Evolutionary conservation across 129 eudicot genomes (phyloP).

Genomic region (Arctium lappa): DNA sequence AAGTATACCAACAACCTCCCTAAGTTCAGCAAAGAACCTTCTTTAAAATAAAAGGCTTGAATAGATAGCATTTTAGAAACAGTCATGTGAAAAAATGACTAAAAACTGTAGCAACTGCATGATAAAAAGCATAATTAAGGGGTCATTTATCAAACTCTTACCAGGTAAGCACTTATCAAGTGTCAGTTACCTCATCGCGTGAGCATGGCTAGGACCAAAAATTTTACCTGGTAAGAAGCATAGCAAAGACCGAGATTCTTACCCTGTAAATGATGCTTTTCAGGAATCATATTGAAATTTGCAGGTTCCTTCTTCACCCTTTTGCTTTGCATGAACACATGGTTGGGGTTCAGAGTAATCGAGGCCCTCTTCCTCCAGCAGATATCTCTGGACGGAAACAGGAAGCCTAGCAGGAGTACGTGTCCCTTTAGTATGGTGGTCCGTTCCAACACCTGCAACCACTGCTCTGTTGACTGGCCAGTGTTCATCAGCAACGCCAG

Average conservation of each 20-base stretch:
- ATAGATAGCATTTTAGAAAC: not conserved
- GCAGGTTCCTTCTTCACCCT: too few relatives aligned
- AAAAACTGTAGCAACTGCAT: not conserved
- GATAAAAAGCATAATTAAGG: too few relatives aligned
- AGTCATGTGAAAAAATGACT: too few relatives aligned
- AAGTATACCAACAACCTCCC: constrained; percentile 86
- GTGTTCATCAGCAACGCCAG: constrained; percentile 50
- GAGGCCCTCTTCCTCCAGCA: constrained; percentile 83
- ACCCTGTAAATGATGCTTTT: too few relatives aligned
- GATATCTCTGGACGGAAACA: constrained; percentile 68
- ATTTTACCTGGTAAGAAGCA: too few relatives aligned
- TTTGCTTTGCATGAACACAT: too few relatives aligned
- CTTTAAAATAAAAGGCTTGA: not conserved
- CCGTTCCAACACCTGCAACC: constrained; percentile 72
- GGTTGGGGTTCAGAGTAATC: constrained; percentile 83
- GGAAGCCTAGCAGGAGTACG: constrained; percentile 81
- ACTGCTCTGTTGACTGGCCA: constrained; percentile 68
- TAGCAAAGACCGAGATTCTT: too few relatives aligned
- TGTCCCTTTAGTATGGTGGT: constrained; percentile 77
- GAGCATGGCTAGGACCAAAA: too few relatives aligned
- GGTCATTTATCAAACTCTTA: too few relatives aligned
- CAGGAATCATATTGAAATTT: too few relatives aligned
- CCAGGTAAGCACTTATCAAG: too few relatives aligned
- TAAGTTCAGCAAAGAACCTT: not conserved
- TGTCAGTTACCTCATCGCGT: too few relatives aligned